Evolutionary conservation across 2,329 filamentous ascomycete species (phyloP).

Genomic region (Daldinia sp.): DNA sequence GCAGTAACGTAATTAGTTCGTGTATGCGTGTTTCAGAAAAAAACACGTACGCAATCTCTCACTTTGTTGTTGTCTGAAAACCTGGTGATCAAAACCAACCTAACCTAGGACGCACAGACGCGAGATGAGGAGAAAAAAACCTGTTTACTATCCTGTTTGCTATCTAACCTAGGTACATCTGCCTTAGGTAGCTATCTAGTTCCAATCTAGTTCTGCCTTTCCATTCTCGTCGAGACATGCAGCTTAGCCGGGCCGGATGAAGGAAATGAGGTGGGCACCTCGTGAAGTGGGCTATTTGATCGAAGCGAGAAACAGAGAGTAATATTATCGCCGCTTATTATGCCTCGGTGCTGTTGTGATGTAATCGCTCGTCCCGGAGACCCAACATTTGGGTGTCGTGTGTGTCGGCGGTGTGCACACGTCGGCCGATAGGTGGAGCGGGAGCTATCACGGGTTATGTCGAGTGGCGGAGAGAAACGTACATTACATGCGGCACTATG

Average conservation of each 20-base stretch:
- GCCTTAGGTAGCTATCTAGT: too few species aligned
- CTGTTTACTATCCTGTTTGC: background rate
- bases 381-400: slow-evolving; percentile 4
- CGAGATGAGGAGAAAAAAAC: slow-evolving; percentile 3
- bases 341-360: slow-evolving; percentile 1
- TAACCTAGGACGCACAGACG: slow-evolving; percentile 16
- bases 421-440: slow-evolving; percentile 22
- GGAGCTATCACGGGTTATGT: slow-evolving; percentile 13
- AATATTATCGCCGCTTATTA: slow-evolving; percentile 18
- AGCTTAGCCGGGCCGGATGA: slow-evolving; percentile 34
- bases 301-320: slow-evolving; percentile 27
- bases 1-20: background rate
- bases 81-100: slow-evolving; percentile 28
- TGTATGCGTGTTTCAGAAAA: slow-evolving; percentile 12
- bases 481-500: slow-evolving; percentile 13
- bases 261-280: slow-evolving; percentile 20
- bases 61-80: slow-evolving; percentile 17
- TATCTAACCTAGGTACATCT: background rate
- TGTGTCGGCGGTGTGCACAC: slow-evolving; percentile 8
- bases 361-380: slow-evolving; percentile 19
- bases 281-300: slow-evolving; percentile 24
- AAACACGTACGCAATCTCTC: background rate
- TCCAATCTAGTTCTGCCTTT: too few species aligned
- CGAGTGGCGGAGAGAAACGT: slow-evolving; percentile 10
- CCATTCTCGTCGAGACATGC: slow-evolving; percentile 34